Conservation (phyloP, 2,329 filamentous ascomycete genomes). For the Apiospora aurea region DNA sequence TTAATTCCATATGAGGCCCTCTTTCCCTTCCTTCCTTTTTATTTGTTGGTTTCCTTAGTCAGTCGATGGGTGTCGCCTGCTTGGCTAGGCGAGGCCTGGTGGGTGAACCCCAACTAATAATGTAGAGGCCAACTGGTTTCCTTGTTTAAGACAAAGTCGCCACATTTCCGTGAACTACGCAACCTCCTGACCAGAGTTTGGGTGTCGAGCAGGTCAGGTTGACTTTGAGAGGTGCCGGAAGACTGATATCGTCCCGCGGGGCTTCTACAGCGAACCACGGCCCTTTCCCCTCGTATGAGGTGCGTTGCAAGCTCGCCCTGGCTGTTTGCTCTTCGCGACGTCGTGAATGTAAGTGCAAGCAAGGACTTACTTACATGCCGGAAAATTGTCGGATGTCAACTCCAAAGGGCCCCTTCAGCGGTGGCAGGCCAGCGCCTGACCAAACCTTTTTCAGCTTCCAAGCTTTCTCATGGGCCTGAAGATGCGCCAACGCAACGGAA, state of each 20-base stretch:
- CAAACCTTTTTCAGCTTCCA: background rate
- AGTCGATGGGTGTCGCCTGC: background rate
- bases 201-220: background rate
- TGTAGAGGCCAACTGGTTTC: constrained; percentile 5
- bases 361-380: constrained; percentile 23
- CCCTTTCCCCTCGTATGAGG: background rate
- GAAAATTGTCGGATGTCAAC: constrained; percentile 20
- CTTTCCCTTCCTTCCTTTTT: background rate
- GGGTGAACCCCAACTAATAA: background rate
- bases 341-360: background rate
- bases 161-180: constrained; percentile 14
- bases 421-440: background rate
- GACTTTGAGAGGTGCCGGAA: background rate
- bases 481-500: background rate
- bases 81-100: constrained; percentile 3
- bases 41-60: constrained; percentile 7
- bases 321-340: background rate
- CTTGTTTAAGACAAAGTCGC: constrained; percentile 20
- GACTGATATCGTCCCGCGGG: constrained; percentile 3
- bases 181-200: background rate
- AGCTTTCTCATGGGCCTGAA: background rate
- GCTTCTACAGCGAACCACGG: background rate
- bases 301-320: background rate
- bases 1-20: constrained; percentile 50
- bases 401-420: background rate